phyloP scores from a whole-genome alignment of 2,329 filamentous ascomycete genomes.

The Colletotrichum sansevieriae region DNA sequence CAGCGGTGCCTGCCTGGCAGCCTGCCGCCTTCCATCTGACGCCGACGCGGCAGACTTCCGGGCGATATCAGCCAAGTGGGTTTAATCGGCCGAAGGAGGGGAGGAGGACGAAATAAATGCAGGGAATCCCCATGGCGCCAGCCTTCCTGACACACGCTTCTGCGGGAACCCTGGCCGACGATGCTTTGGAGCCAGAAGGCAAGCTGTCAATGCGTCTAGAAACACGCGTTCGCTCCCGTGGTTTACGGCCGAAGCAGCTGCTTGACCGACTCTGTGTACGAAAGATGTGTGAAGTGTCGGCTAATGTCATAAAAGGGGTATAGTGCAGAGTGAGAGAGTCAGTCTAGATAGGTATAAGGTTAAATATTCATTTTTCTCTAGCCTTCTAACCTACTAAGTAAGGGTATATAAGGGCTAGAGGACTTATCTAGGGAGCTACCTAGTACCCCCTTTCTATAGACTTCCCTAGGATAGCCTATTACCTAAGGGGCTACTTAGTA shows the following conservation, averaged over 20 bases:
- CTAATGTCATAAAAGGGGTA: too few species aligned
- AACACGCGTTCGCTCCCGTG: not conserved
- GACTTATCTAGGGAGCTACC: too few species aligned
- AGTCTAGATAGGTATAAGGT: too few species aligned
- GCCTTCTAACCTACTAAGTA: too few species aligned
- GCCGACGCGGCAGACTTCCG: constrained; percentile 24
- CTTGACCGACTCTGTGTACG: not conserved
- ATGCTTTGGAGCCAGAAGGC: constrained; percentile 16
- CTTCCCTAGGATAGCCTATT: too few species aligned
- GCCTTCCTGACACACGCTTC: constrained; percentile 33
- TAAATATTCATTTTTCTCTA: too few species aligned
- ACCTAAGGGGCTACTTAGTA: too few species aligned
- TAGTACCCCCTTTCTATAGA: too few species aligned
- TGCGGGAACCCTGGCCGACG: constrained; percentile 30
- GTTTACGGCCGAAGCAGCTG: not conserved
- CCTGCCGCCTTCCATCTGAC: constrained; percentile 10
- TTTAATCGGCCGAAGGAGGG: constrained; percentile 5
- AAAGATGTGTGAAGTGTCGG: not conserved
- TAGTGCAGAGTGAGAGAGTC: too few species aligned
- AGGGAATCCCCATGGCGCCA: constrained; percentile 23
- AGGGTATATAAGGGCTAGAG: too few species aligned
- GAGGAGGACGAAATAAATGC: not conserved
- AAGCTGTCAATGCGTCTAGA: constrained; percentile 34
- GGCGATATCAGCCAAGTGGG: constrained; percentile 21
- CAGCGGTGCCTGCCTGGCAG: too few species aligned